Percentiles rank a stretch among this genome's conserved stretches.
phyloP scores from a whole-genome alignment of 345 rosid genomes.

The Rhodamnia argentea region DNA sequence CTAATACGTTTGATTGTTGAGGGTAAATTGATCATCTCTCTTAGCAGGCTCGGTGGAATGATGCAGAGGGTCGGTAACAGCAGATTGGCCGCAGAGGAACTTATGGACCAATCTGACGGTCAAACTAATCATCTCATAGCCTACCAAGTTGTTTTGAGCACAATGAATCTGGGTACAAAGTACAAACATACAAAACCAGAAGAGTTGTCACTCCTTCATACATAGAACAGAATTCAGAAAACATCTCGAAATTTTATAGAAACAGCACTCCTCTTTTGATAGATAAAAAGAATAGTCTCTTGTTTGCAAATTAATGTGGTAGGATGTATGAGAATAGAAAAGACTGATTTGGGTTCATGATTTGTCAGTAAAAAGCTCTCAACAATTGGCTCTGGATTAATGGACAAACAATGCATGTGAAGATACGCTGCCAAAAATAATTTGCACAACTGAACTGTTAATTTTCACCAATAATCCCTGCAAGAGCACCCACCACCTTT shows the following conservation, averaged over 20 bases:
- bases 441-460: background rate
- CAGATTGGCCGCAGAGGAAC: background rate
- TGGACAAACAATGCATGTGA: background rate
- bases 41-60: background rate
- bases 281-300: background rate
- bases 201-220: background rate
- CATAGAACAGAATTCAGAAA: background rate
- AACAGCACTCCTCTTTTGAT: background rate
- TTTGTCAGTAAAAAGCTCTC: background rate
- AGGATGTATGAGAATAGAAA: background rate
- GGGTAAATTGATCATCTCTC: background rate
- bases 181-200: background rate
- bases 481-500: constrained; percentile 56
- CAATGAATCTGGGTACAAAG: background rate
- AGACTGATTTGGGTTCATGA: background rate
- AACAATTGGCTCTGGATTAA: background rate
- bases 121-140: background rate
- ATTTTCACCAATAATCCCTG: constrained; percentile 47
- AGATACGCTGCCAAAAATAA: background rate
- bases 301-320: background rate
- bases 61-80: background rate
- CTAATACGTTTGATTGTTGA: background rate
- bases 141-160: background rate
- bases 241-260: background rate
- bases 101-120: background rate